Conservation (phyloP, 2,329 filamentous ascomycete genomes). For the Fusarium siculi region DNA sequence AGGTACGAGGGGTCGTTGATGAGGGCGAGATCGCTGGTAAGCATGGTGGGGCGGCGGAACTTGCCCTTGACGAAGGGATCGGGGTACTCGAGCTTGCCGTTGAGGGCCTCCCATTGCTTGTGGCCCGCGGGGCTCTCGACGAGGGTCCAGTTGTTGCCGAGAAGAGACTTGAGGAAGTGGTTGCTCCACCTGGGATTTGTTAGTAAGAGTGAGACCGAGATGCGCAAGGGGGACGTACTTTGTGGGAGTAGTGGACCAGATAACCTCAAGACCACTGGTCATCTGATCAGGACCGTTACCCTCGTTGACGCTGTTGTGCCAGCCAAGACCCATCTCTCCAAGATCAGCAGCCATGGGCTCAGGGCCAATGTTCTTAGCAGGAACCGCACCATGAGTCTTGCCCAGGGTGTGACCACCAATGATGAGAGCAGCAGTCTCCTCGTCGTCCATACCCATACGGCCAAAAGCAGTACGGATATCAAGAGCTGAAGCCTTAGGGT, state of each 20-base stretch:
- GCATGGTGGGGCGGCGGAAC: slow-evolving; percentile 80
- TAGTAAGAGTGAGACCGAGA: neutral
- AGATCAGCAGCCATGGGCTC: slow-evolving; percentile 75
- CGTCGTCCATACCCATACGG: slow-evolving; percentile 86
- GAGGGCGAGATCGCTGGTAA: slow-evolving; percentile 79
- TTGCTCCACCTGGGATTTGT: slow-evolving; percentile 69
- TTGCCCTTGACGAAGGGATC: slow-evolving; percentile 75
- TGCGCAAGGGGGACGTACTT: slow-evolving; percentile 51
- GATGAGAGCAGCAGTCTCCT: slow-evolving; percentile 83
- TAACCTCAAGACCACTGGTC: slow-evolving; percentile 81
- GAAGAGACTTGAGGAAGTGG: slow-evolving; percentile 78
- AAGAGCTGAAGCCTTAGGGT: slow-evolving; percentile 73
- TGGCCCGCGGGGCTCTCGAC: slow-evolving; percentile 77
- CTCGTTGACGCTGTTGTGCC: slow-evolving; percentile 70
- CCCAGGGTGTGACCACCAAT: slow-evolving; percentile 82
- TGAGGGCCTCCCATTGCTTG: slow-evolving; percentile 82
- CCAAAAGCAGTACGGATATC: slow-evolving; percentile 81
- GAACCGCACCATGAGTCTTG: slow-evolving; percentile 81
- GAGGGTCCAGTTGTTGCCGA: slow-evolving; percentile 82
- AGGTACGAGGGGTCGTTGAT: slow-evolving; percentile 78
- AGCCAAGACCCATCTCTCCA: slow-evolving; percentile 77
- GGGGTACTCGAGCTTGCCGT: slow-evolving; percentile 73
- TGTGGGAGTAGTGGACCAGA: slow-evolving; percentile 79
- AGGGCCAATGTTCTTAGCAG: slow-evolving; percentile 68
- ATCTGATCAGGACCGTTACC: slow-evolving; percentile 80